Percentiles rank a stretch among this genome's conserved stretches.
Evolutionary conservation across 805 yeast species (phyloP).

Genomic region (Hanseniaspora lachancei): DNA sequence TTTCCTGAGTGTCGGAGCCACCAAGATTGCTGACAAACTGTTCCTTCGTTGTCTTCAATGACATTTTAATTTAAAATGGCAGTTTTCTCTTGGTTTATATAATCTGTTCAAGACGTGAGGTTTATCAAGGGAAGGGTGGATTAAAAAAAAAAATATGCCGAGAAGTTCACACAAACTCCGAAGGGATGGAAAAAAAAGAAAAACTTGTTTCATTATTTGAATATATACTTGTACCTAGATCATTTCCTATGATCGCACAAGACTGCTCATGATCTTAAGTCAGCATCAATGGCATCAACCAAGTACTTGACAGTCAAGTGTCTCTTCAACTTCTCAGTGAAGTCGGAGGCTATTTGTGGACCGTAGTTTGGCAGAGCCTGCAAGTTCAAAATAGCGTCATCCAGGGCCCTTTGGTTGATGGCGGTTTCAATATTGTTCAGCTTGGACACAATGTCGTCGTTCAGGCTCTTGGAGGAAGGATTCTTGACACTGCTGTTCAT

Average conservation of each 20-base stretch:
- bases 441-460: not conserved
- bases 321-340: conserved; percentile 82
- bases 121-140: too few relatives aligned
- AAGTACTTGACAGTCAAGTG: conserved; percentile 79
- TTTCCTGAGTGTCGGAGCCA: conserved; percentile 5
- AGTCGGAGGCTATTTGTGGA: conserved; percentile 75
- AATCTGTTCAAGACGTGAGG: too few relatives aligned
- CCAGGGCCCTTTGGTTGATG: conserved; percentile 43
- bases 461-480: not conserved
- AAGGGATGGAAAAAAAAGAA: too few relatives aligned
- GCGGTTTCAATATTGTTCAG: not conserved
- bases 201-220: not conserved
- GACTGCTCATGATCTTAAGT: conserved; percentile 20
- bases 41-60: conserved; percentile 6
- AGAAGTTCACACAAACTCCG: too few relatives aligned
- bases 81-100: not conserved
- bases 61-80: not conserved
- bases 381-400: conserved; percentile 84
- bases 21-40: conserved; percentile 8
- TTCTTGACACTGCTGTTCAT: not conserved
- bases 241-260: not conserved
- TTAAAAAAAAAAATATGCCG: too few relatives aligned
- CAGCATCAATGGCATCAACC: conserved; percentile 54
- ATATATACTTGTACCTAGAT: not conserved
- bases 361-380: conserved; percentile 87